phyloP scores from a whole-genome alignment of 2,329 filamentous ascomycete genomes.

The Neofusicoccum laricinum region DNA sequence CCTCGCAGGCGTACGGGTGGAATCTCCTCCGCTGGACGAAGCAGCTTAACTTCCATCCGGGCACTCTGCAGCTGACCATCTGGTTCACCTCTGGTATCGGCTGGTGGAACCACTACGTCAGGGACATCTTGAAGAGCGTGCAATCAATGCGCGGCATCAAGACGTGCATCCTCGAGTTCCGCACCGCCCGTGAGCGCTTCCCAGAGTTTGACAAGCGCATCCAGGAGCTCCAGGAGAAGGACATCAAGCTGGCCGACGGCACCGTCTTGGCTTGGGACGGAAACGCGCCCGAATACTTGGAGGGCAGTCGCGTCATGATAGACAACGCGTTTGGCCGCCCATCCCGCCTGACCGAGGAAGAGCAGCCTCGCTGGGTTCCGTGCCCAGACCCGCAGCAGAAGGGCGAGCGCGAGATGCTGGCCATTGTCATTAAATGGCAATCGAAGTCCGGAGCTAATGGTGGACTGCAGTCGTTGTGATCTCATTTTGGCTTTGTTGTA shows the following conservation, averaged over 20 bases:
- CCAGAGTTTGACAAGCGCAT: not conserved
- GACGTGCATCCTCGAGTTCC: not conserved
- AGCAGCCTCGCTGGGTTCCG: not conserved
- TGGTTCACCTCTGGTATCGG: not conserved
- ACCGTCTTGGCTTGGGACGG: not conserved
- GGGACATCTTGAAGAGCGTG: not conserved
- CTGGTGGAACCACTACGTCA: not conserved
- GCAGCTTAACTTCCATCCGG: not conserved
- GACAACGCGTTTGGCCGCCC: not conserved
- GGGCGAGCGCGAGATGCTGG: conserved; percentile 1
- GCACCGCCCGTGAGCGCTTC: not conserved
- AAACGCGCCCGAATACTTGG: not conserved
- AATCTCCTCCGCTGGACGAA: conserved; percentile 2
- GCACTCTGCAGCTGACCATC: conserved; percentile 7
- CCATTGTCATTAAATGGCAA: not conserved
- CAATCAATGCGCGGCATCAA: not conserved
- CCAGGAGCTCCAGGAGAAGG: not conserved
- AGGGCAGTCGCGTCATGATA: conserved; percentile 7
- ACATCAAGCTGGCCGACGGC: not conserved
- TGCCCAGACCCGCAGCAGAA: not conserved
- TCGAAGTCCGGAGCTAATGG: not conserved
- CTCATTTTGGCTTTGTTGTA: not conserved
- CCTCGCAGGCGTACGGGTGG: not conserved
- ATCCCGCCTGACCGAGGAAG: not conserved
- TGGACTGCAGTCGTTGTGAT: not conserved